Base-by-base conservation (phyloP, 2,329 filamentous ascomycete genomes). In the Arthrinium phaeospermum region DNA sequence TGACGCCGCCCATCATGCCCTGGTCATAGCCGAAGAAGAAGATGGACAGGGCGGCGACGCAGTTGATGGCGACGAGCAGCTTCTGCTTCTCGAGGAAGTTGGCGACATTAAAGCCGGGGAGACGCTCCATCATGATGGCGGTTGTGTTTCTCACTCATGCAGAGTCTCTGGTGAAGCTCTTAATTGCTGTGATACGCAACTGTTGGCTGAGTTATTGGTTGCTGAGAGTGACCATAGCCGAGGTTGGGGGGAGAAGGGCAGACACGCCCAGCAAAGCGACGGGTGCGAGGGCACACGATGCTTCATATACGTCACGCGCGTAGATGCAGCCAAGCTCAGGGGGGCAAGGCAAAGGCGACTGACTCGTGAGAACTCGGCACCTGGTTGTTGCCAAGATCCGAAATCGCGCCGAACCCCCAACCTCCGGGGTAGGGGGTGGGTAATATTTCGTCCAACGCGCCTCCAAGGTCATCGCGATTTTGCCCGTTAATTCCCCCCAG, bases 11-110 rank as follows among this genome's bases (percentile, higher is more conserved):
- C 89, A 85, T 90, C 73, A 85, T 76, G 64, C 86, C 87, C 76
- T 89, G 87, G 74, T 89, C 87, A 76, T 88, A 88, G 51, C 86
- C 91, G 76, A 92, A 92, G 84, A 93, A 92, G 80, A 92, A 90
- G 74, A 92, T 93, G 19, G 90, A 91, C 19, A 93, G 80, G 1
- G 85, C 90, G 0, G 91, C 91, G 19, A 92, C 83, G 68, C 85
- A 86, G 79, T 92, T 92, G 80, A 93, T 88, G 49, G 79, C 79
- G 16, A 78, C 75, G 44, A 81, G 75, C 7, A 81, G 76, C 74
- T 75, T 72, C 8, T 75, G 75, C 76, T 81, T 81, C 77, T 81
- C 78, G 57, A 80, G 73, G 73, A 79, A 69, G 72, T 81, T 81
- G 70, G 78, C 79, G 27, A 80, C 79, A 34, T 81, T 80, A 70